Evolutionary conservation across 371 early-diverging fungal genomes (phyloP).

Genomic region (Funneliformis caledonium): DNA sequence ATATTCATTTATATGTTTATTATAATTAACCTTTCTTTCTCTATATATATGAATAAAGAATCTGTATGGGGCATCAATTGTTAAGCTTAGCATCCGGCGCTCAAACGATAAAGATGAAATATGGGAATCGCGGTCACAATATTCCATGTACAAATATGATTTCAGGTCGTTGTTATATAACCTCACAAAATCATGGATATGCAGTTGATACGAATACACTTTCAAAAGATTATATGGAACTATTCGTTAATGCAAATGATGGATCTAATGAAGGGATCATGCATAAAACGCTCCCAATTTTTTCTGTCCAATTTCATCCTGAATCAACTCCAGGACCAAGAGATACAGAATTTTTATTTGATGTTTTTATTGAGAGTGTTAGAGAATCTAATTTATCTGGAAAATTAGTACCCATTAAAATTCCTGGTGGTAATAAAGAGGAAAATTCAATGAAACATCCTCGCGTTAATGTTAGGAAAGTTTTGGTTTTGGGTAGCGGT

Average conservation of each 20-base stretch:
- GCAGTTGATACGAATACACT: slow-evolving; percentile 89
- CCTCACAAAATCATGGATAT: slow-evolving; percentile 97
- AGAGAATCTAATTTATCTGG: slow-evolving; percentile 74
- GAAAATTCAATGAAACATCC: slow-evolving; percentile 61
- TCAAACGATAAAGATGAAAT: slow-evolving; percentile 92
- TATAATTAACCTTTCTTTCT: not conserved
- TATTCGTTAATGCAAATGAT: slow-evolving; percentile 97
- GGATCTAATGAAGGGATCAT: slow-evolving; percentile 97
- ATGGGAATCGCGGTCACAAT: slow-evolving; percentile 98
- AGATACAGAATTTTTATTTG: slow-evolving; percentile 95
- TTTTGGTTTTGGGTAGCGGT: slow-evolving; percentile 92
- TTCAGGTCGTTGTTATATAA: slow-evolving; percentile 96
- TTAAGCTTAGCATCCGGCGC: slow-evolving; percentile 94
- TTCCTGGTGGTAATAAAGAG: slow-evolving; percentile 68
- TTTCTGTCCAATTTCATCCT: slow-evolving; percentile 98
- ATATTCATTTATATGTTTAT: not conserved
- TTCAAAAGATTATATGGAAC: slow-evolving; percentile 79
- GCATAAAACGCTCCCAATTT: slow-evolving; percentile 87
- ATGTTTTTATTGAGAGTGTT: slow-evolving; percentile 84
- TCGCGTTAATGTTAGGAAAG: slow-evolving; percentile 75
- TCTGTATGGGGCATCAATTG: slow-evolving; percentile 97
- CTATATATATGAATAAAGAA: slow-evolving; percentile 45
- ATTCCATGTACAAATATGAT: slow-evolving; percentile 96
- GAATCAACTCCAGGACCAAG: slow-evolving; percentile 97
- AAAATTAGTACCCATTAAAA: slow-evolving; percentile 72